phyloP scores from a whole-genome alignment of 345 rosid species.

The Heritiera fomes region DNA sequence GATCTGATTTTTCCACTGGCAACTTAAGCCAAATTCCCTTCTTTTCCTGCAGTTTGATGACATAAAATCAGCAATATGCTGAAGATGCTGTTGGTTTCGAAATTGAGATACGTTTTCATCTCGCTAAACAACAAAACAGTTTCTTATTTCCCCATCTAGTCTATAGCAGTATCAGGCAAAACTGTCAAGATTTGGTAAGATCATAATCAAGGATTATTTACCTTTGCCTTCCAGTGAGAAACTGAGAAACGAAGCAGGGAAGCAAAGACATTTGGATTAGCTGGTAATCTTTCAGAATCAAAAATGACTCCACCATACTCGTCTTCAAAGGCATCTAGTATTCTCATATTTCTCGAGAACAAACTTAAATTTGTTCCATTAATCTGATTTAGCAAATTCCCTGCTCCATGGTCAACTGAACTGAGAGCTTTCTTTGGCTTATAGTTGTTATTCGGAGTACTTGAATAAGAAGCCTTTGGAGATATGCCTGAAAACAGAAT shows the following conservation, averaged over 20 bases:
- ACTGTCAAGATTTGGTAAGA: not conserved
- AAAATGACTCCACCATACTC: slow-evolving; percentile 83
- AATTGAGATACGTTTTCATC: not conserved
- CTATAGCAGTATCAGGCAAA: too few species aligned
- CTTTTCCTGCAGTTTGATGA: slow-evolving; percentile 55
- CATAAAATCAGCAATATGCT: not conserved
- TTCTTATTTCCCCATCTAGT: not conserved
- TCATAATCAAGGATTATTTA: slow-evolving; percentile 13
- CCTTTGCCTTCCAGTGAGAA: slow-evolving; percentile 68
- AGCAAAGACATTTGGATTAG: slow-evolving; percentile 46
- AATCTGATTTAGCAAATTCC: slow-evolving; percentile 37
- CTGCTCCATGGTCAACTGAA: slow-evolving; percentile 35
- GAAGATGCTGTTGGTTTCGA: not conserved
- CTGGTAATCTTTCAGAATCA: slow-evolving; percentile 63
- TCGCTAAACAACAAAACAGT: not conserved
- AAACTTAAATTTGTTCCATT: slow-evolving; percentile 38
- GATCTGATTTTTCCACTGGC: slow-evolving; percentile 64
- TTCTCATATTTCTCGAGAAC: slow-evolving; percentile 37
- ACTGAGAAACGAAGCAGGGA: slow-evolving; percentile 57
- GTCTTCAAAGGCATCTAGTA: slow-evolving; percentile 66
- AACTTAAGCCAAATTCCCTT: slow-evolving; percentile 91
- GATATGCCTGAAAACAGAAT: slow-evolving; percentile 31
- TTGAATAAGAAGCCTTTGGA: slow-evolving; percentile 41
- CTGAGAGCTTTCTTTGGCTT: slow-evolving; percentile 35
- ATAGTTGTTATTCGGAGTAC: slow-evolving; percentile 36